Evolutionary conservation across 805 yeast genomes (phyloP).

Genomic region (Suhomyces sp.): DNA sequence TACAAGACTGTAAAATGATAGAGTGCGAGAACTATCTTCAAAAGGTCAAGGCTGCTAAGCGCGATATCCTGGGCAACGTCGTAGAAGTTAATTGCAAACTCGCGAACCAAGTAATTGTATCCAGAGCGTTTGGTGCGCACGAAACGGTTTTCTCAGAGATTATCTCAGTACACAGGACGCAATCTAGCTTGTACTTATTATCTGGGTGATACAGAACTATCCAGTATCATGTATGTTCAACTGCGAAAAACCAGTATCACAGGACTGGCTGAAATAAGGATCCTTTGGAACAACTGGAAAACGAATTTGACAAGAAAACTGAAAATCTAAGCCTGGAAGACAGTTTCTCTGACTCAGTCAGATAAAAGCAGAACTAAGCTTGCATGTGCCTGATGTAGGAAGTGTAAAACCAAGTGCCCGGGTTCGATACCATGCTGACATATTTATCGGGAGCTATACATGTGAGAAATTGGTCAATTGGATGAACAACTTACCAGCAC

Average conservation of each 20-base stretch:
- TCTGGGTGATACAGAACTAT: not conserved
- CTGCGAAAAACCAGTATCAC: not conserved
- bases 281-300: not conserved
- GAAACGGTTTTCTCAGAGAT: not conserved
- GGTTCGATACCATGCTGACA: slow-evolving; percentile 23
- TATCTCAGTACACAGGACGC: not conserved
- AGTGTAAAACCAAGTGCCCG: slow-evolving; percentile 27
- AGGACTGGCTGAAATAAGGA: not conserved
- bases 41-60: too few species aligned
- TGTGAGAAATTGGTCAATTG: slow-evolving; percentile 22
- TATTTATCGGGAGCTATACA: slow-evolving; percentile 13
- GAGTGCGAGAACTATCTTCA: too few species aligned
- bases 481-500: slow-evolving; percentile 19
- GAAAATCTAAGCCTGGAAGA: not conserved
- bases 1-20: not conserved
- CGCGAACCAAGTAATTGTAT: not conserved
- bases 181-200: not conserved
- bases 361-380: slow-evolving; percentile 6
- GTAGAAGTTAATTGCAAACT: not conserved
- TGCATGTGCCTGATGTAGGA: slow-evolving; percentile 25
- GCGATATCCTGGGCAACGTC: not conserved
- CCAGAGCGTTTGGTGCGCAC: not conserved
- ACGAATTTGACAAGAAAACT: not conserved
- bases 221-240: not conserved
- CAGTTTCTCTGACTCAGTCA: not conserved